Conservation (phyloP, 2,329 filamentous ascomycete genomes). For the Epichloe coenophiala region DNA sequence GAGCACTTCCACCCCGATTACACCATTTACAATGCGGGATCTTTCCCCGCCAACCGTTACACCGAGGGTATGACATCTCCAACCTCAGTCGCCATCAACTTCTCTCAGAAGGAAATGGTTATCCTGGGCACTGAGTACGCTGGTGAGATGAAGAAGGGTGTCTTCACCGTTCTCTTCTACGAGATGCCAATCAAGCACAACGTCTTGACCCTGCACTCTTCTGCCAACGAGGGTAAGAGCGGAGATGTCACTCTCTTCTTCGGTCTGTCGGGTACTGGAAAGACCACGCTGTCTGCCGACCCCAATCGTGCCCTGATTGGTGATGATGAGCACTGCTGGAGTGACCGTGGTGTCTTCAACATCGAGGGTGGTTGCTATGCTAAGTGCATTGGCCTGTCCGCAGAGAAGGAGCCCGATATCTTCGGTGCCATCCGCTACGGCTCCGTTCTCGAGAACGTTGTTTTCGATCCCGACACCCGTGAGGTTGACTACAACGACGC, state of each 20-base stretch:
- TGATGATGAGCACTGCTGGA: conserved; percentile 99
- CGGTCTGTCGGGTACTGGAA: conserved; percentile 93
- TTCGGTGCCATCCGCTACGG: conserved; percentile 92
- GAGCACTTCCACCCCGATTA: conserved; percentile 98
- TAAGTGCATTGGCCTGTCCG: conserved; percentile 94
- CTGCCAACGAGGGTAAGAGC: conserved; percentile 87
- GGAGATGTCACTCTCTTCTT: conserved; percentile 99
- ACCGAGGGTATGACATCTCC: conserved; percentile 98
- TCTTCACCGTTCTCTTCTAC: conserved; percentile 99
- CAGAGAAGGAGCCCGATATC: conserved; percentile 98
- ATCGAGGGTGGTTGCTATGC: conserved; percentile 99
- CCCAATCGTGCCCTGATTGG: conserved; percentile 93
- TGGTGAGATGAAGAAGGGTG: conserved; percentile 72
- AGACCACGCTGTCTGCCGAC: conserved; percentile 95
- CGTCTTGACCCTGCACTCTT: conserved; percentile 94
- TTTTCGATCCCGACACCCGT: conserved; percentile 84
- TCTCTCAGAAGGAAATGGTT: conserved; percentile 99
- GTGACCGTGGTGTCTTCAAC: conserved; percentile 93
- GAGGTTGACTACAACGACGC: conserved; percentile 90
- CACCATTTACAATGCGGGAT: conserved; percentile 98
- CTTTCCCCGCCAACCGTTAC: conserved; percentile 96
- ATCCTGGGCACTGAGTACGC: conserved; percentile 98
- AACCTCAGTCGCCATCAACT: conserved; percentile 97
- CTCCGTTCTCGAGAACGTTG: conserved; percentile 95
- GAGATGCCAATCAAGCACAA: conserved; percentile 99